A percentile compares a stretch with the other conserved stretches of the same genome.
phyloP scores from a whole-genome alignment of 1,284 basidiomycete genomes.

The Phellinidium pouzarii region DNA sequence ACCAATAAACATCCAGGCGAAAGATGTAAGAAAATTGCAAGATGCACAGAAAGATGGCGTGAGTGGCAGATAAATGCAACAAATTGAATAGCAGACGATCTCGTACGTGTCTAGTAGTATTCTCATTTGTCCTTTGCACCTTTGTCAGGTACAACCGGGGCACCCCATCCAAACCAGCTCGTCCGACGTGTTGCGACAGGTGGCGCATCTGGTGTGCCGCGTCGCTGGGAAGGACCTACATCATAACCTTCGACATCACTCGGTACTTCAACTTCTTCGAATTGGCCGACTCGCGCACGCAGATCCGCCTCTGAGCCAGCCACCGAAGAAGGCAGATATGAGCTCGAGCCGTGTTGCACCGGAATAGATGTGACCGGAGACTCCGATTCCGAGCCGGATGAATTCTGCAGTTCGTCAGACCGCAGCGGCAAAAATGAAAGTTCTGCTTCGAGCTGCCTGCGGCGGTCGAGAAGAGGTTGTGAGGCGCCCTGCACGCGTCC shows the following conservation, averaged over 20 bases:
- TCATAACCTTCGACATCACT: constrained; percentile 61
- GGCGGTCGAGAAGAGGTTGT: constrained; percentile 38
- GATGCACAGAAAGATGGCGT: not conserved
- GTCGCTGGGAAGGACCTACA: constrained; percentile 20
- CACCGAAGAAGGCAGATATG: constrained; percentile 24
- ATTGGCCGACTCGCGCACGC: constrained; percentile 38
- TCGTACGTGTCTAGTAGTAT: not conserved
- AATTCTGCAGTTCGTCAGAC: constrained; percentile 25
- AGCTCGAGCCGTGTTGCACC: constrained; percentile 26
- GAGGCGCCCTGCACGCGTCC: constrained; percentile 20
- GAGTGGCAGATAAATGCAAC: not conserved
- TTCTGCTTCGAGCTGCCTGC: constrained; percentile 50
- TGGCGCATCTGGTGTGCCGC: constrained; percentile 13
- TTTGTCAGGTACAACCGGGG: not conserved
- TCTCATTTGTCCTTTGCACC: constrained; percentile 24
- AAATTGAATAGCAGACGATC: not conserved
- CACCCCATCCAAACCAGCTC: constrained; percentile 40
- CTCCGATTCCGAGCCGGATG: constrained; percentile 19
- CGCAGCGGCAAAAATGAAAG: constrained; percentile 40
- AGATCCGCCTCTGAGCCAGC: constrained; percentile 36
- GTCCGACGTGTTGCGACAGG: constrained; percentile 23
- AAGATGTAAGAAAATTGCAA: not conserved
- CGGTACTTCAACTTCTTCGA: constrained; percentile 60
- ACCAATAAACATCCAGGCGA: not conserved
- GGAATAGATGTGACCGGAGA: constrained; percentile 30